Base-by-base conservation (phyloP, 495 filamentous ascomycete genomes). In the Talaromyces stipitatus region DNA sequence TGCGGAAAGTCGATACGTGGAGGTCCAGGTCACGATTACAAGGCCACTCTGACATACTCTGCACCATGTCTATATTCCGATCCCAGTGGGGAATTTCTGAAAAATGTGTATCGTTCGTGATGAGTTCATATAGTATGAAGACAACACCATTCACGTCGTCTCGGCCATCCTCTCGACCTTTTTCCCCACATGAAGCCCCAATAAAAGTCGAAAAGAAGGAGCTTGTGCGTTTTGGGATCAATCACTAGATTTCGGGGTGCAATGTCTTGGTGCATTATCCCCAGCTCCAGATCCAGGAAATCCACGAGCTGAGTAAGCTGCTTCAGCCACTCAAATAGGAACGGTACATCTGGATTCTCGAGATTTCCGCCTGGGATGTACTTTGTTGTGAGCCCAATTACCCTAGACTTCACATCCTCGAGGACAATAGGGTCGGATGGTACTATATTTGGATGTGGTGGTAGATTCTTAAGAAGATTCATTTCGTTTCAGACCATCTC, bases 201-300 rank as follows among this genome's bases (percentile, higher is more conserved):
- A 61, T 69, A 57, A 51, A 78, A 78, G 60, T 78, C 71, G 51
- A 73, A 72, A 27, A 74, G 60, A 60, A 69, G 12, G n/a, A 75
- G 58, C 3, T 64, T 60, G 8, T 72, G 45, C 36, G 69, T 74
- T 2, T 62, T 58, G 14, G 46, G 38, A 57, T 62, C 65, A n/a
- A 70, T 46, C 22, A 68, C 60, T 18, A 70, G 57, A 58, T 70
- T 70, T 54, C 59, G 63, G 53, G 63, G 65, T 56, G 63, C 64
- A 10, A 68, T 66, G 24, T 68, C 65, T 1, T 65, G 59, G 45
- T 66, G 59, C 14, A 61, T 64, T 16, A 66, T 57, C 16, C 65
- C 65, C 54, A 69, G 51, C 58, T 65, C 55, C 22, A 76, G 60
- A 55, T 75, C 75, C 7, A 78, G 62, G 32, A 67, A 66, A 60